Evolutionary conservation across 345 rosid species (phyloP).

Genomic region (Rhizophora mangle): DNA sequence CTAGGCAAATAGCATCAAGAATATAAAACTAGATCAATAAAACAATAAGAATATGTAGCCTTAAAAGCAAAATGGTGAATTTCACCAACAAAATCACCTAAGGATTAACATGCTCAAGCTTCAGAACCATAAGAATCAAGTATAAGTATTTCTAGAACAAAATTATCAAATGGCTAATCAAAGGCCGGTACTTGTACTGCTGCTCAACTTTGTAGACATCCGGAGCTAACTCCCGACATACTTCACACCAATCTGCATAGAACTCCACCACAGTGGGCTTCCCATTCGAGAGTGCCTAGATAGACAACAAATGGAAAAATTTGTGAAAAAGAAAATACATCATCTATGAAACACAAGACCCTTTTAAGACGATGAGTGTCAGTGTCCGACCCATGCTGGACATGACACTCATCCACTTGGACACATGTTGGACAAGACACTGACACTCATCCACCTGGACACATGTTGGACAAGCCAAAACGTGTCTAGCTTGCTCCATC

Average conservation of each 20-base stretch:
- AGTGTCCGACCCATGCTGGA: too few species aligned
- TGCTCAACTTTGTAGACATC: constrained; percentile 91
- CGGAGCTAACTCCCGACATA: constrained; percentile 89
- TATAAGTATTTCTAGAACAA: background rate
- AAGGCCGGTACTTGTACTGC: constrained; percentile 61
- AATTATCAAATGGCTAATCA: background rate
- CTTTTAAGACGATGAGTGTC: too few species aligned
- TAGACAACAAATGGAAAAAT: constrained; percentile 7
- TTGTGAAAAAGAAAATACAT: background rate
- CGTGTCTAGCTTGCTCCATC: too few species aligned
- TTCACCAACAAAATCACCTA: background rate
- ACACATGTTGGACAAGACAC: too few species aligned
- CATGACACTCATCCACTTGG: too few species aligned
- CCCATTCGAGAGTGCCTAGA: constrained; percentile 84
- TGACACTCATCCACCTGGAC: too few species aligned
- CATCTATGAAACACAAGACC: too few species aligned
- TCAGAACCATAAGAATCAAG: background rate
- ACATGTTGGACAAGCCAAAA: too few species aligned
- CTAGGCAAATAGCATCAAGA: constrained; percentile 13
- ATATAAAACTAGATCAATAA: background rate
- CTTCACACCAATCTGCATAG: constrained; percentile 98
- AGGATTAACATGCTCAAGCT: background rate
- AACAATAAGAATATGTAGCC: background rate
- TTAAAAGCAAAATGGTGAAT: background rate
- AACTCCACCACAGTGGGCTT: constrained; percentile 95